These are phyloP conservation scores for Ceratocystis albifundus DNA, from an alignment of 2,329 filamentous ascomycete genomes.

Conservation along the genomic window DNA sequence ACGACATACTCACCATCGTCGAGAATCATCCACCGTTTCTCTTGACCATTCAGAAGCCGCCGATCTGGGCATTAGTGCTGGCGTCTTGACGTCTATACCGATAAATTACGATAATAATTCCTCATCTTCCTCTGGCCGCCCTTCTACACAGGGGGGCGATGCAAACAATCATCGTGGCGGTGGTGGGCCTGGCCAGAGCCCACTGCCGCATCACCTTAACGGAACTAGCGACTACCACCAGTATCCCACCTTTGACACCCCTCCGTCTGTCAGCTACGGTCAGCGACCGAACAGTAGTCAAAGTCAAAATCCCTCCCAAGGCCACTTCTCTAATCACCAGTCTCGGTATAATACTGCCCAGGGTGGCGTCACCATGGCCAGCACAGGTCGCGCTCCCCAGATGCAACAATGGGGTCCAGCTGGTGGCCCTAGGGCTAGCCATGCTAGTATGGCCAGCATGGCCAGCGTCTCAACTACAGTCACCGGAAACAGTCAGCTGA, in stretches of 20 bases:
- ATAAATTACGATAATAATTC: constrained; percentile 55
- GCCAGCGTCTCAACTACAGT: constrained; percentile 39
- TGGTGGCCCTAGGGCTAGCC: constrained; percentile 38
- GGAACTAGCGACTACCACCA: constrained; percentile 79
- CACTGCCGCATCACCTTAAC: constrained; percentile 71
- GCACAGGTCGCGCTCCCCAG: constrained; percentile 58
- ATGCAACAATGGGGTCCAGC: constrained; percentile 64
- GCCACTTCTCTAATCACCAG: not conserved
- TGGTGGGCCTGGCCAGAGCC: constrained; percentile 52
- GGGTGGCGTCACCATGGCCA: constrained; percentile 54
- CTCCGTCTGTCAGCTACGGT: constrained; percentile 33
- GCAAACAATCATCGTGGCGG: constrained; percentile 49
- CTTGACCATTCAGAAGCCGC: constrained; percentile 55
- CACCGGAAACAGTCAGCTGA: constrained; percentile 47
- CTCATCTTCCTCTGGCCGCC: constrained; percentile 45
- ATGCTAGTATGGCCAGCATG: constrained; percentile 38
- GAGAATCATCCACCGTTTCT: constrained; percentile 60
- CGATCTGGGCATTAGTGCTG: constrained; percentile 59
- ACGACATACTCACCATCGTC: constrained; percentile 45
- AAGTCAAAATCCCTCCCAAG: constrained; percentile 35
- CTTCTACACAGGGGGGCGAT: constrained; percentile 56
- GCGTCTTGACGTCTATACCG: constrained; percentile 76
- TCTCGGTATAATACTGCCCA: constrained; percentile 41
- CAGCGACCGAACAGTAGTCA: constrained; percentile 30
- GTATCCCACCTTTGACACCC: constrained; percentile 62